phyloP scores from a whole-genome alignment of 805 yeast species.

The Ogataea degrootiae region DNA sequence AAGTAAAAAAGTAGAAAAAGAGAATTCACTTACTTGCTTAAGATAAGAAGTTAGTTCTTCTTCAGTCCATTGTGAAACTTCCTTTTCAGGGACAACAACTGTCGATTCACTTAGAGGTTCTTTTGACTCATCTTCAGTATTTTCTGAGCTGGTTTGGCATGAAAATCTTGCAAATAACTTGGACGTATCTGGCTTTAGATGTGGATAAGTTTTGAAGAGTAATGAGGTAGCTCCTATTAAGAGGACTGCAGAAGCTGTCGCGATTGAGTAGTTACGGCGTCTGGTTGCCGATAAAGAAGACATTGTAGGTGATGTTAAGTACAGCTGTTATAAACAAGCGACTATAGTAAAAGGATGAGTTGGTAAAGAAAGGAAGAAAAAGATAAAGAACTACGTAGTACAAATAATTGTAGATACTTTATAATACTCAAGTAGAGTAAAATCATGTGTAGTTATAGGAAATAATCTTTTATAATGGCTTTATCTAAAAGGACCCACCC shows the following conservation, averaged over 20 bases:
- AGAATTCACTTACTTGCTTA: slow-evolving; percentile 30
- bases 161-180: slow-evolving; percentile 3
- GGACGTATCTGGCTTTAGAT: slow-evolving; percentile 27
- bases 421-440: too few species aligned
- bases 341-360: too few species aligned
- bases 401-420: too few species aligned
- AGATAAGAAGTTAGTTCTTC: slow-evolving; percentile 34
- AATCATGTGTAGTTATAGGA: too few species aligned
- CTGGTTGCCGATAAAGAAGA: neutral
- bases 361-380: too few species aligned
- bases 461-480: too few species aligned
- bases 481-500: too few species aligned
- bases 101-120: slow-evolving; percentile 17
- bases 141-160: neutral
- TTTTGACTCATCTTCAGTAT: slow-evolving; percentile 3
- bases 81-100: slow-evolving; percentile 25
- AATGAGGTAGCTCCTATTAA: slow-evolving; percentile 39
- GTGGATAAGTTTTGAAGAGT: slow-evolving; percentile 47
- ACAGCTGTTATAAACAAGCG: too few species aligned
- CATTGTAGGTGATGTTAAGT: too few species aligned
- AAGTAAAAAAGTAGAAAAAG: neutral
- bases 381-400: too few species aligned
- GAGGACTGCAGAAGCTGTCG: slow-evolving; percentile 41
- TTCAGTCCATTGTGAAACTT: slow-evolving; percentile 29
- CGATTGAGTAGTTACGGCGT: slow-evolving; percentile 28